Conservation (phyloP, 2,329 filamentous ascomycete species). For the Beauveria sp. region DNA sequence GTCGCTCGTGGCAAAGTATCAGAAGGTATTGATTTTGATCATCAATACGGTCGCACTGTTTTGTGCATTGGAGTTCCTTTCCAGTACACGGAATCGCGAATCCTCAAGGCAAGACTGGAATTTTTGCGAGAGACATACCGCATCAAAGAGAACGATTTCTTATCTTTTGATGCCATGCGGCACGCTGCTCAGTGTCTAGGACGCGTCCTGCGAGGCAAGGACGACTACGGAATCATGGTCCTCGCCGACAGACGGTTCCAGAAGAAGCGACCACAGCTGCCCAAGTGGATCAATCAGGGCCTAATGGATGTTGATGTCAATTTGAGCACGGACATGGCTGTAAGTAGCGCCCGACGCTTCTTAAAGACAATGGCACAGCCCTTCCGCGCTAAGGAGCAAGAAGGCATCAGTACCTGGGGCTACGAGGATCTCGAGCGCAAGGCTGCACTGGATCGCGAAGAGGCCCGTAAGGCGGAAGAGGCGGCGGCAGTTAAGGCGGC, state of each 20-base stretch:
- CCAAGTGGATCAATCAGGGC: slow-evolving; percentile 93
- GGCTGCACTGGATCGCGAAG: slow-evolving; percentile 60
- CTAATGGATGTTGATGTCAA: slow-evolving; percentile 81
- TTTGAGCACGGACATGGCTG: slow-evolving; percentile 90
- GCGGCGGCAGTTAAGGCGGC: slow-evolving; percentile 27
- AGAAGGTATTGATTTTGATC: slow-evolving; percentile 98
- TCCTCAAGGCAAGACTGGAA: slow-evolving; percentile 89
- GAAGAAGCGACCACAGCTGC: slow-evolving; percentile 82
- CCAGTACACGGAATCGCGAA: slow-evolving; percentile 96
- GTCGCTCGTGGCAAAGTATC: slow-evolving; percentile 96
- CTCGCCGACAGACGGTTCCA: slow-evolving; percentile 88
- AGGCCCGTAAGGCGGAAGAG: slow-evolving; percentile 53
- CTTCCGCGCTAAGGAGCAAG: slow-evolving; percentile 73
- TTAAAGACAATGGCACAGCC: slow-evolving; percentile 87
- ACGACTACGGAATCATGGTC: slow-evolving; percentile 99
- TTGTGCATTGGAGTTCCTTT: slow-evolving; percentile 95
- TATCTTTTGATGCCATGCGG: slow-evolving; percentile 99
- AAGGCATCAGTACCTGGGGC: slow-evolving; percentile 91
- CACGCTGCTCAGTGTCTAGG: slow-evolving; percentile 95
- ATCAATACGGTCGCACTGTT: slow-evolving; percentile 94
- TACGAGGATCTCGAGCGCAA: slow-evolving; percentile 72
- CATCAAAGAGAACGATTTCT: slow-evolving; percentile 93
- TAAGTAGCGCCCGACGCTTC: slow-evolving; percentile 82
- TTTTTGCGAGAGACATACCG: slow-evolving; percentile 96
- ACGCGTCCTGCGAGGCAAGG: slow-evolving; percentile 89